Evolutionary conservation across 2,329 filamentous ascomycete species (phyloP).

Genomic region (Alternaria brassicae): DNA sequence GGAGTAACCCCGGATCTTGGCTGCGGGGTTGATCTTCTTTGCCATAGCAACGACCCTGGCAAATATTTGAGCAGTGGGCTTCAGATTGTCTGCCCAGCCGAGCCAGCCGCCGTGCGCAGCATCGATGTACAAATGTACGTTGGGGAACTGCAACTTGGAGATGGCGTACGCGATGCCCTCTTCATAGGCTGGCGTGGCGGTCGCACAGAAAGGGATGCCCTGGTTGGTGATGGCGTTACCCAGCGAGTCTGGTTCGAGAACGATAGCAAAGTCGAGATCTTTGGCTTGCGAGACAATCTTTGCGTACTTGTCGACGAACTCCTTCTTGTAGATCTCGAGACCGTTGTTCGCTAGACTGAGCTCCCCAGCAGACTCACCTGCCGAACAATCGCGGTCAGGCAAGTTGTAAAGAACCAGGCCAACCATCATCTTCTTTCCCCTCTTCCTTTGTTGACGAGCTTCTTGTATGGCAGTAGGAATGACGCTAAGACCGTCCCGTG

Average conservation of each 20-base stretch:
- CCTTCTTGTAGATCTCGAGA: constrained; percentile 35
- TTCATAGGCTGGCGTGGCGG: constrained; percentile 36
- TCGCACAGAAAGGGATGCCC: constrained; percentile 30
- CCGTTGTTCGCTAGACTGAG: constrained; percentile 69
- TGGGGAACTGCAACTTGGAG: constrained; percentile 37
- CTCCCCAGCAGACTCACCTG: constrained; percentile 79
- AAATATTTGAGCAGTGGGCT: constrained; percentile 35
- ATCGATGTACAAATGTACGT: constrained; percentile 39
- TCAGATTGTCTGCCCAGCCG: constrained; percentile 40
- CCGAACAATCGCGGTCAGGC: constrained; percentile 88
- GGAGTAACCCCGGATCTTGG: constrained; percentile 36
- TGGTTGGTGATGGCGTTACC: constrained; percentile 42
- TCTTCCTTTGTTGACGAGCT: constrained; percentile 30
- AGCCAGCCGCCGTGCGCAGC: constrained; percentile 43
- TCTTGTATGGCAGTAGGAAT: constrained; percentile 32
- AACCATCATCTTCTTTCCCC: constrained; percentile 30
- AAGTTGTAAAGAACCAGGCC: constrained; percentile 81
- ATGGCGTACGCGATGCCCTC: constrained; percentile 41
- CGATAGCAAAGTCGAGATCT: constrained; percentile 40
- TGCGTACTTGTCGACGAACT: constrained; percentile 39
- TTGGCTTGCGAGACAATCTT: constrained; percentile 31
- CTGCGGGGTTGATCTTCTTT: constrained; percentile 29
- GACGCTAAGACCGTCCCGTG: constrained; percentile 26
- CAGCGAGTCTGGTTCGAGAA: constrained; percentile 38
- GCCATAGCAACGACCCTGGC: constrained; percentile 33